Base-by-base conservation (phyloP, 768 basidiomycete genomes). In the Collybiopsis confluens region DNA sequence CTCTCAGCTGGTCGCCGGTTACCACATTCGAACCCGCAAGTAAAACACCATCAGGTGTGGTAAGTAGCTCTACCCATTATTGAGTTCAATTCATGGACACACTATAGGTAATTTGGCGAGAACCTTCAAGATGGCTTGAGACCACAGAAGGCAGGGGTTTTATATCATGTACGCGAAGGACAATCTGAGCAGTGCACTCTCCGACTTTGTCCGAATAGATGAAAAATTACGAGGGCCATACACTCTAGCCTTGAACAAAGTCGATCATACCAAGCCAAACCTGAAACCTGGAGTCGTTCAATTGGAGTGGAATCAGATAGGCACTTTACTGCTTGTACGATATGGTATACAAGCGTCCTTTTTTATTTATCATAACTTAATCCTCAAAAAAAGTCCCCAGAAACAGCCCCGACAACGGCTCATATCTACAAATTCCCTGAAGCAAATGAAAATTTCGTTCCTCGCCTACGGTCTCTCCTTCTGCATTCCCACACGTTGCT, bases 141-240 rank as follows among this genome's bases (percentile, higher is more conserved):
- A 75, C 85, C 1, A 92, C 91, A 0, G 81, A 87, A 62, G 91
- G 90, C 24, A 82, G 86, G 52, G 93, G 93, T 4, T 94, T 95
- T 65, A 73, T 96, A 23, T 88, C 92, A 21, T 97, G 94, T 92
- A 61, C 23, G 77, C 62, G 10, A 21, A 36, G 26, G 4, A 28
- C 15, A 45, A 54, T 54, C 4, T 10, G 40, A 44, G 45, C 51
- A 23, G 15, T 35, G 21, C 18, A 24, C 9, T 26, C 38, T n/a
- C 27, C 23, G 28, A 28, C 6, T 5, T 18, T 2, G 20, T 35
- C 7, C 16, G 11, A 20, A 24, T 55, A 91, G 90, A 90, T 62
- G 88, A 90, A 55, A 78, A 82, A 43, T 61, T 85, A 16, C 75
- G 76, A 28, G 76, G 85, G 0, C 76, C 81, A 15, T 78, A 82